Base-by-base conservation (phyloP, 139 green algal genomes). In the Chlorella vulgaris region DNA sequence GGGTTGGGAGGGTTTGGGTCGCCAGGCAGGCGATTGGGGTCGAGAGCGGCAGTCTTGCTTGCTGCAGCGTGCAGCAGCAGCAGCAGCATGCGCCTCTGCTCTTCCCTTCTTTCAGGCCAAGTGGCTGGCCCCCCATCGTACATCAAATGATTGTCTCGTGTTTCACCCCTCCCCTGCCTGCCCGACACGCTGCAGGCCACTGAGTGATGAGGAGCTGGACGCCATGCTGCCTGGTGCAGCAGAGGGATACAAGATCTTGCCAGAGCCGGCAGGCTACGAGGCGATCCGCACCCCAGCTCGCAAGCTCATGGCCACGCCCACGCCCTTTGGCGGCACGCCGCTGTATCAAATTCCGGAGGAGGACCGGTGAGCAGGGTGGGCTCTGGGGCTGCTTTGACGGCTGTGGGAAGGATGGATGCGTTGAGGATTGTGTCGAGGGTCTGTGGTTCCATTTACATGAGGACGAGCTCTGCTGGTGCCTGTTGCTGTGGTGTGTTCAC, bases 151-250 rank as follows among this genome's bases (percentile, higher is more conserved):
- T n/a, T n/a, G n/a, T n/a, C n/a, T n/a, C n/a, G n/a, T n/a, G n/a
- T n/a, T n/a, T n/a, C n/a, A 65, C 21, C 55, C 5, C 21, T 40
- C 63, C 13, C 63, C 22, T 42, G 8, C 1, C 36, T 73, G 5
- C 36, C 8, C 10, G 15, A 73, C 66, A 51, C 18, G 22, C 43
- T 33, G 38, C 74, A 80, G 74, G 74, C 92, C 92, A 10, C 87
- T 98, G 10, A 93, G 81, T 1, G 97, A 99, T 70, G 97, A 81
- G 66, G 97, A 99, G 83, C 90, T 99, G 73, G 96, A 99, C 70
- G 88, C 92, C 2, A 93, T 99, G 88, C 90, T 99, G 78, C 97
- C 97, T 0, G 87, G 90, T 7, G 81, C 96, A 24, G 76, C 86
- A 36, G 93, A 98, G 62, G 96, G 95, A 18, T 98, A 98, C 86